A percentile compares a stretch with the other conserved stretches of the same genome.
Conservation (phyloP, 192 early-diverging fungal species). For the Coemansia sp. region DNA sequence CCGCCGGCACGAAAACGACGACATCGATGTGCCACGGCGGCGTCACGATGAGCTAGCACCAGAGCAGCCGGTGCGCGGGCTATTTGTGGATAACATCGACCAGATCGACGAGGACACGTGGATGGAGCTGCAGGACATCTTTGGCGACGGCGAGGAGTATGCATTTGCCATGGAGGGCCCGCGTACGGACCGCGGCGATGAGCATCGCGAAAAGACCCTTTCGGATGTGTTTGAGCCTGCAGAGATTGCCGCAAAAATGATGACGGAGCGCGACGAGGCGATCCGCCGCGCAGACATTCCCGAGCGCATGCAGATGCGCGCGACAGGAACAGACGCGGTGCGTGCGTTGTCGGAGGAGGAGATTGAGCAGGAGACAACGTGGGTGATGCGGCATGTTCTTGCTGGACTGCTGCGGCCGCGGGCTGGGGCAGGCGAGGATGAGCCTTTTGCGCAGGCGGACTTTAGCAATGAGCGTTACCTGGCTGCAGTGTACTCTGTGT, state of each 20-base stretch:
- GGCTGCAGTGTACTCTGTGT: slow-evolving; percentile 56
- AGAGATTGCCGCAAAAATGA: slow-evolving; percentile 80
- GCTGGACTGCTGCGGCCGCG: no score
- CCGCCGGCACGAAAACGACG: slow-evolving; percentile 10
- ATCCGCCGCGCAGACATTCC: slow-evolving; percentile 87
- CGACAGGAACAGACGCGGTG: slow-evolving; percentile 19
- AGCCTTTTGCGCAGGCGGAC: slow-evolving; percentile 34
- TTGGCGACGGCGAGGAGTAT: slow-evolving; percentile 92
- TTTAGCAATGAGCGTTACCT: slow-evolving; percentile 46
- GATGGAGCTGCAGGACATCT: slow-evolving; percentile 82
- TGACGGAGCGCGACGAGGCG: slow-evolving; percentile 88
- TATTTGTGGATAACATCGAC: slow-evolving; percentile 46
- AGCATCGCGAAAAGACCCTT: slow-evolving; percentile 38
- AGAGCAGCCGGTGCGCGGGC: slow-evolving; percentile 7
- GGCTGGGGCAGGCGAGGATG: no score
- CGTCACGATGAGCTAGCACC: slow-evolving; percentile 2
- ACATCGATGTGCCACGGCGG: background rate
- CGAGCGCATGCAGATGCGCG: slow-evolving; percentile 84
- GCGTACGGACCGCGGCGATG: slow-evolving; percentile 5
- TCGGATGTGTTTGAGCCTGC: slow-evolving; percentile 71
- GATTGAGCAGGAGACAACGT: slow-evolving; percentile 62
- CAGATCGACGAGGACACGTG: slow-evolving; percentile 59
- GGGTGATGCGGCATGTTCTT: slow-evolving; percentile 54
- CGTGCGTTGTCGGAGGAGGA: slow-evolving; percentile 57
- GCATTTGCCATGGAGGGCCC: slow-evolving; percentile 52